These are phyloP conservation scores for Tetrapyrgos nigripes DNA, from an alignment of 1,284 basidiomycete species.

Conservation along the genomic window DNA sequence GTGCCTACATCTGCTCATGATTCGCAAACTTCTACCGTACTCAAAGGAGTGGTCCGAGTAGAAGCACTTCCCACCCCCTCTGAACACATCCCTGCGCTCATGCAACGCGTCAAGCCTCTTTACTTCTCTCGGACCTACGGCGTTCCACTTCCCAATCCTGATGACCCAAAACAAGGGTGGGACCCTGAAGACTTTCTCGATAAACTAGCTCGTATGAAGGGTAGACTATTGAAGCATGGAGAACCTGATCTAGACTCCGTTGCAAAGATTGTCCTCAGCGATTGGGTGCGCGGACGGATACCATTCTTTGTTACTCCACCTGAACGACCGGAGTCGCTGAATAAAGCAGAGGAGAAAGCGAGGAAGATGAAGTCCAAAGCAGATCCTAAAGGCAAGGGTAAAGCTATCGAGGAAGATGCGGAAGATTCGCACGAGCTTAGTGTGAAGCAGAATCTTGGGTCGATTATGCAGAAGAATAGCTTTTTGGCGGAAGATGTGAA, in stretches of 20 bases:
- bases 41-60: constrained; percentile 97
- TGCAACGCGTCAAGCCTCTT: constrained; percentile 90
- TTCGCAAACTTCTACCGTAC: constrained; percentile 90
- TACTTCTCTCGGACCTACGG: constrained; percentile 95
- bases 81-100: constrained; percentile 90
- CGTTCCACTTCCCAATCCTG: constrained; percentile 66
- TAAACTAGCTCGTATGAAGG: constrained; percentile 89
- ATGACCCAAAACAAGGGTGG: constrained; percentile 61
- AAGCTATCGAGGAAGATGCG: constrained; percentile 34
- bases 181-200: constrained; percentile 84
- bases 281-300: constrained; percentile 97
- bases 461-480: constrained; percentile 85
- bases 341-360: constrained; percentile 64
- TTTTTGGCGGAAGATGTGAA: constrained; percentile 77
- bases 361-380: constrained; percentile 45
- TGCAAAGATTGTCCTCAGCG: constrained; percentile 94
- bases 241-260: constrained; percentile 94
- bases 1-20: constrained; percentile 94
- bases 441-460: constrained; percentile 77
- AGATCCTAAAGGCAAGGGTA: constrained; percentile 45
- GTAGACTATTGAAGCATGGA: constrained; percentile 92
- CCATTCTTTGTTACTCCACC: constrained; percentile 89
- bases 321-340: constrained; percentile 72
- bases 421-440: constrained; percentile 46
- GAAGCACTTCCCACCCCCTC: constrained; percentile 95